Base-by-base conservation (phyloP, 2,329 filamentous ascomycete species). In the Chrysoporthe cubensis region DNA sequence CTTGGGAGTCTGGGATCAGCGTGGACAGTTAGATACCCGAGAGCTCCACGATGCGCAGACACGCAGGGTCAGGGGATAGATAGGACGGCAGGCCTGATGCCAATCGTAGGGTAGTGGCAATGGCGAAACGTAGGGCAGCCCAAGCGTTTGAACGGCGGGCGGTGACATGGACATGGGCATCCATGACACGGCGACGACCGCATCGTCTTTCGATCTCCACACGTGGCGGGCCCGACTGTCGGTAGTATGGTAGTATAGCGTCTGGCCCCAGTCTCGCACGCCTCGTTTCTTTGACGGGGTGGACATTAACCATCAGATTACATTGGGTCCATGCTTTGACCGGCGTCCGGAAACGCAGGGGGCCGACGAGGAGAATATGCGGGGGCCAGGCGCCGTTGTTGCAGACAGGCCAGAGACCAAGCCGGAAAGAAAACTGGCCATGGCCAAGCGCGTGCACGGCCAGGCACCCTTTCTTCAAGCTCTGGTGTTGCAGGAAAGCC, bases 131-230 rank as follows among this genome's bases (percentile, higher is more conserved):
- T 14, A 60, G 40, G 1, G 18, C 57, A 44, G 42, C 57, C 44
- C 1, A 44, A 14, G 42, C 11, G 57, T 44, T 44, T 40, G 13
- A 44, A 14, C 26, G 40, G n/a, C n/a, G 57, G 37, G 11, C 13
- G 42, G 57, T 40, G 7, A 21, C 1, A 11, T 26, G 4, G 8
- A 26, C 57, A 60, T 60, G 57, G 57, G 57, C 57, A 60, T 44
- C 57, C 57, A 60, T 60, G 57, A 42, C 40, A 26, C 3, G 37
- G 11, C n/a, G 40, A 44, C 57, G n/a, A 26, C 57, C 57, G 13
- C 9, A 18, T 16, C 40, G 16, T n/a, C 11, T 16, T 16, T 60
- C 26, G 42, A 42, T 40, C 56, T 32, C 57, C 37, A 42, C 57
- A 60, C 57, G 18, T 14, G 6, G 57, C 57, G n/a, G 42, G 57